Evolutionary conservation across 805 yeast species (phyloP), one percentile per base, ranked within the genome.

Genomic region (Millerozyma miso): DNA sequence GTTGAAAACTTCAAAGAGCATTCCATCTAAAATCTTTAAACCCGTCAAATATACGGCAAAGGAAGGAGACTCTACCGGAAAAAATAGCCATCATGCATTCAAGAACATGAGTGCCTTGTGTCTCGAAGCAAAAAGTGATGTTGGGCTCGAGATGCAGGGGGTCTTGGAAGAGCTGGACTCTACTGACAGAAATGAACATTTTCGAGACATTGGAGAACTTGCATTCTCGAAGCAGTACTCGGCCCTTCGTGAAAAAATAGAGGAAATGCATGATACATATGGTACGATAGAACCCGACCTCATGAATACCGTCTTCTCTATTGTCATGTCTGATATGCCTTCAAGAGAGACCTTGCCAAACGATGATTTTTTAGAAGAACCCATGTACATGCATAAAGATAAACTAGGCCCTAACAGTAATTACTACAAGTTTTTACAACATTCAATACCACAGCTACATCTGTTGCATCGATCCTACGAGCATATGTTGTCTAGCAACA

Each of bases 371-470:
- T 38, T 52, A 19, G 56, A 52, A 31, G 19, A 23, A 19, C 49
- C 55, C 17, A 37, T 35, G 26, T 29, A 40, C 20, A 34, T 41
- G 44, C 19, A 44, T 37, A 18, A n/a, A 7, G 41, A 40, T 29
- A 16, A 43, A 6, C 39, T 43, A 31, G 42, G 35, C 19, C 38
- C 36, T 3, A 38, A 41, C 31, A 31, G 44, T 2, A 49, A 42
- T n/a, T 50, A 33, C 34, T 46, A 52, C 36, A 37, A 40, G 6
- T 50, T 37, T 26, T 38, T 58, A 8, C 51, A 48, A 42, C 44
- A 45, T 3, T 50, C 49, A 36, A 53, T 65, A 31, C 60, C 59
- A 7, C 41, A 47, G 19, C 44, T 63, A 8, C 52, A 62, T 33
- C 42, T 48, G 15, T 48, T 55, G 4, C 59, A 54, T 45, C 41